Evolutionary conservation across 1,284 basidiomycete genomes (phyloP).

Genomic region (Fomes fomentarius): DNA sequence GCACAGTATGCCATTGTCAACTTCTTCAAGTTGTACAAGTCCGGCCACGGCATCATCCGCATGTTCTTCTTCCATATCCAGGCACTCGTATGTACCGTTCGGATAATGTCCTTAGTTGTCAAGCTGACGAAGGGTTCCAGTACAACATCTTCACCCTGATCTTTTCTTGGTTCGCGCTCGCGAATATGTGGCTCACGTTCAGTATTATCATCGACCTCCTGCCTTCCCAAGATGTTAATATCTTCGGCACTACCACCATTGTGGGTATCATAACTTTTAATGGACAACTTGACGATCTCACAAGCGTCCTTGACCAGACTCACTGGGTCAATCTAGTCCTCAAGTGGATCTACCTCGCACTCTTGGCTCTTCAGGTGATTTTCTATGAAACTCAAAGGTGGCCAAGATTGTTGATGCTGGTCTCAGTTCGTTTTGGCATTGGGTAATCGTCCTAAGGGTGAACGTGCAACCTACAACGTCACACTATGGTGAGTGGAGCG

Average conservation of each 20-base stretch:
- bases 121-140: no score
- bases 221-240: conserved; percentile 61
- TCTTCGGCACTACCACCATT: conserved; percentile 70
- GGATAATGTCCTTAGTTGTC: no score
- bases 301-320: conserved; percentile 53
- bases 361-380: conserved; percentile 71
- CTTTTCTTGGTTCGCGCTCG: conserved; percentile 92
- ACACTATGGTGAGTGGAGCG: conserved; percentile 69
- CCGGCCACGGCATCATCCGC: conserved; percentile 81
- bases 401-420: neutral
- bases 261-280: conserved; percentile 48
- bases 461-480: conserved; percentile 79
- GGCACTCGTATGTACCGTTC: conserved; percentile 64
- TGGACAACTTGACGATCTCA: neutral
- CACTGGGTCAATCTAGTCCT: conserved; percentile 87
- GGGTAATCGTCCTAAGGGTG: conserved; percentile 96
- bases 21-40: conserved; percentile 90
- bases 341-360: conserved; percentile 89
- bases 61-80: conserved; percentile 98
- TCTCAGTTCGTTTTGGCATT: conserved; percentile 88
- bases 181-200: conserved; percentile 96
- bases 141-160: conserved; percentile 81
- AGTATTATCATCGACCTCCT: conserved; percentile 93
- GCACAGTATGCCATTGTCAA: conserved; percentile 88
- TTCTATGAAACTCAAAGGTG: neutral